Evolutionary conservation across 257 asterid genomes (phyloP).

Genomic region (Echites panduratus): DNA sequence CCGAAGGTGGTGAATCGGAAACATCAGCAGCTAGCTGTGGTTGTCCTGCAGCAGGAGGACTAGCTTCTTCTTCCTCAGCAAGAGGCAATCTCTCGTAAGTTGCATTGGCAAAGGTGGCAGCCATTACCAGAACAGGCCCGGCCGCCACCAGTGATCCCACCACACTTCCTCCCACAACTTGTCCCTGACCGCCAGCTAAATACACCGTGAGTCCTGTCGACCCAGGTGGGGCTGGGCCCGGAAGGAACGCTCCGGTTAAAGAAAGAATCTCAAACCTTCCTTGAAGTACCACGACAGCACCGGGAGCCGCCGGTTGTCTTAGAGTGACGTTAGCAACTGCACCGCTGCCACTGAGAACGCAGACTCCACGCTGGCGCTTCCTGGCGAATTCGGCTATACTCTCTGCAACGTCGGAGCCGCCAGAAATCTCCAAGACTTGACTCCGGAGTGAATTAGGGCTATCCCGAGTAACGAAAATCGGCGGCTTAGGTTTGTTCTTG

Average conservation of each 20-base stretch:
- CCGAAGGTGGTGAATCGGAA: conserved; percentile 29
- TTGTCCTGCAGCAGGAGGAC: not conserved
- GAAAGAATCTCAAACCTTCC: conserved; percentile 66
- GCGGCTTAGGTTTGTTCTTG: conserved; percentile 61
- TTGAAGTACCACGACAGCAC: conserved; percentile 40
- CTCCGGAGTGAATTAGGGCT: conserved; percentile 61
- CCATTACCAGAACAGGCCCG: conserved; percentile 54
- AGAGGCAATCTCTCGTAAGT: conserved; percentile 60
- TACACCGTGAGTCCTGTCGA: conserved; percentile 61
- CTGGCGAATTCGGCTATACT: conserved; percentile 59
- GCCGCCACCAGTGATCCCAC: conserved; percentile 62
- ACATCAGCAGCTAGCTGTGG: conserved; percentile 1
- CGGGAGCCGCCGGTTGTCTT: conserved; percentile 45
- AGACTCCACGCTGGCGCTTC: conserved; percentile 59
- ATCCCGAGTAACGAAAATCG: conserved; percentile 58
- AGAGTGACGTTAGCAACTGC: conserved; percentile 56
- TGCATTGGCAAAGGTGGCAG: conserved; percentile 60
- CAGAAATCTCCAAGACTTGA: conserved; percentile 59
- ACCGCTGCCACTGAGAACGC: conserved; percentile 58
- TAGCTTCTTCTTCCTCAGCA: conserved; percentile 32
- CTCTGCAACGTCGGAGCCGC: conserved; percentile 55
- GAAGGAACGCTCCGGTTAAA: conserved; percentile 48
- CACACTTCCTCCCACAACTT: conserved; percentile 64
- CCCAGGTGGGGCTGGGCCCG: conserved; percentile 53
- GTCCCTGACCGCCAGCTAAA: conserved; percentile 60